These are phyloP conservation scores for Eucalyptus brandiana DNA, from an alignment of 345 rosid species.

Conservation along the genomic window DNA sequence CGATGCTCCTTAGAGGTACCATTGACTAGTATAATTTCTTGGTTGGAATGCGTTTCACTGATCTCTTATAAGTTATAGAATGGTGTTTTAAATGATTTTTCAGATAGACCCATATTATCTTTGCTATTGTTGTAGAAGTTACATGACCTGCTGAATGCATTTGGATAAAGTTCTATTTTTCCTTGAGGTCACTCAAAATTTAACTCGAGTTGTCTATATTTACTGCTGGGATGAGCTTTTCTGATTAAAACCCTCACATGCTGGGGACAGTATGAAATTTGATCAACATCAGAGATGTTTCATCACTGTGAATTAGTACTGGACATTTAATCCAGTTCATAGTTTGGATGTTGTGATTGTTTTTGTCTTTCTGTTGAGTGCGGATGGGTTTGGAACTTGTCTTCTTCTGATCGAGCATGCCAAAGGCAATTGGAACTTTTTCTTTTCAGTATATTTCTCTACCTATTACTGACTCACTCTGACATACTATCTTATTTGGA, in stretches of 20 bases:
- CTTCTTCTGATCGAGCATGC: not conserved
- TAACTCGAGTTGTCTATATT: not conserved
- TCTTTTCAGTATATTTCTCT: not conserved
- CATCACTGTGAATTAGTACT: not conserved
- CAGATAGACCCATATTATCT: not conserved
- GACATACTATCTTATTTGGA: not conserved
- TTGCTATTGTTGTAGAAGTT: not conserved
- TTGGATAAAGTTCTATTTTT: not conserved
- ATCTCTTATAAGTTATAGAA: not conserved
- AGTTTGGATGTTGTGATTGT: not conserved
- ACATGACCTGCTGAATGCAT: not conserved
- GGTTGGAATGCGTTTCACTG: not conserved
- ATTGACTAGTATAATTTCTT: not conserved
- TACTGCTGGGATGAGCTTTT: not conserved
- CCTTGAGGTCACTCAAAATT: not conserved
- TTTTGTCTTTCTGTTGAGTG: not conserved
- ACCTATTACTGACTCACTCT: not conserved
- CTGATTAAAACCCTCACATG: not conserved
- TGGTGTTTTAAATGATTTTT: not conserved
- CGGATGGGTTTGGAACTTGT: not conserved
- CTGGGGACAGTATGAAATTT: not conserved
- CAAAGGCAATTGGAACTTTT: not conserved
- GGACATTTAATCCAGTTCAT: not conserved
- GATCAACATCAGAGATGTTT: not conserved
- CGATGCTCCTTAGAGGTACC: constrained; percentile 89